phyloP scores from a whole-genome alignment of 768 basidiomycete species.

The Collybia sp. region DNA sequence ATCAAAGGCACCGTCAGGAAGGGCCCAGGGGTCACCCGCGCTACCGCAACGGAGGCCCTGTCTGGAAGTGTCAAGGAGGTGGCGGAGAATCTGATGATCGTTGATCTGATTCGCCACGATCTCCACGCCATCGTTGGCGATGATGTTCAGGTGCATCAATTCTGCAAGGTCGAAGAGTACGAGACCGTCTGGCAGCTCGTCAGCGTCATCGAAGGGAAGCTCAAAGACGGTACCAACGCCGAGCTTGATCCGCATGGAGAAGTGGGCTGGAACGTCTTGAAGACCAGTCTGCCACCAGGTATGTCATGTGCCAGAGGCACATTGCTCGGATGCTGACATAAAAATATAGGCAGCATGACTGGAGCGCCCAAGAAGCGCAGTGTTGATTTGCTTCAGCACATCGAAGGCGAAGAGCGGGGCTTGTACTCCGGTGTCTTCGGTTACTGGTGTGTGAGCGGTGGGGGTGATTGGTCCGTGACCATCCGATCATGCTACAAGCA shows the following conservation, averaged over 20 bases:
- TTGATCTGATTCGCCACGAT: conserved; percentile 93
- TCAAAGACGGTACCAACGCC: conserved; percentile 24
- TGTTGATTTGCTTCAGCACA: conserved; percentile 78
- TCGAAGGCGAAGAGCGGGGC: conserved; percentile 70
- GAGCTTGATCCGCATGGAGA: conserved; percentile 36
- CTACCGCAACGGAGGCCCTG: conserved; percentile 59
- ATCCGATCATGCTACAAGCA: conserved; percentile 90
- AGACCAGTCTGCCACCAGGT: conserved; percentile 85
- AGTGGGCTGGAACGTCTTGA: conserved; percentile 76
- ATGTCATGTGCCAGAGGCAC: conserved; percentile 7
- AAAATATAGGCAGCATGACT: conserved; percentile 87
- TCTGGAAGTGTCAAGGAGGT: conserved; percentile 80
- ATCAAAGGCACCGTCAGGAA: conserved; percentile 81
- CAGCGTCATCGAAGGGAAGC: conserved; percentile 81
- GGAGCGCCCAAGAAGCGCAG: conserved; percentile 95
- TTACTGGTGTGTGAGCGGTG: conserved; percentile 86
- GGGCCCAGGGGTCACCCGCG: conserved; percentile 42
- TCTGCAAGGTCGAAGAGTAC: conserved; percentile 88
- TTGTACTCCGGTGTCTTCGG: conserved; percentile 93
- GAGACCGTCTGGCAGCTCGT: conserved; percentile 95
- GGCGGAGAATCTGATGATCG: conserved; percentile 97
- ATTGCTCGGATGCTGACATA: neutral
- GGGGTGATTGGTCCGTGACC: conserved; percentile 89
- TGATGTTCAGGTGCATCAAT: conserved; percentile 38
- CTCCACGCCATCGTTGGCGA: conserved; percentile 81